Conservation (phyloP, 148 eudicot species). For the Spergularia marina region DNA sequence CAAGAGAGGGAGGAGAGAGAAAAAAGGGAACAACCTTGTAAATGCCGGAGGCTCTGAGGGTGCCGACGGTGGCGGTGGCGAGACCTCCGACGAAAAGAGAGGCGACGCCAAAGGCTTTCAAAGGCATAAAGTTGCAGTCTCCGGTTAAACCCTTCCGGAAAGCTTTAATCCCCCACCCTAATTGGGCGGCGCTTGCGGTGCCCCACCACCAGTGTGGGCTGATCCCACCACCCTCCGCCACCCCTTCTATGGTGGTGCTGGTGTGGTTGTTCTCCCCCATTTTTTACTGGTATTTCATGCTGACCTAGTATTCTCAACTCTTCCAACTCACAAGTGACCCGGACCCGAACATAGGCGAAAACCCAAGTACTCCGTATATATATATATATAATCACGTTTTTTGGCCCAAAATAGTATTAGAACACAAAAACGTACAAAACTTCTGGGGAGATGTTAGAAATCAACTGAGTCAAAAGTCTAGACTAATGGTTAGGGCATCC, state of each 20-base stretch:
- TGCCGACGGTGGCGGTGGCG: slow-evolving; percentile 13
- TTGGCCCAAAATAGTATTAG: no score
- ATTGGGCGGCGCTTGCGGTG: slow-evolving; percentile 16
- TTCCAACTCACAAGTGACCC: no score
- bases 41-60: slow-evolving; percentile 16
- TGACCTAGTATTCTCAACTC: no score
- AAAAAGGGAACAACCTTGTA: slow-evolving; percentile 1
- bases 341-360: no score
- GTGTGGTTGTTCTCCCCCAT: no score
- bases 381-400: no score
- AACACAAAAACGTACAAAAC: no score
- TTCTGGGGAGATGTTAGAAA: no score
- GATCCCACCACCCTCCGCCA: background rate
- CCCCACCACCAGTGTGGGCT: slow-evolving; percentile 11
- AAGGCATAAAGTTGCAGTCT: slow-evolving; percentile 20
- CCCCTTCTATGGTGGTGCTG: background rate
- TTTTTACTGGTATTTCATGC: no score
- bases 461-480: no score
- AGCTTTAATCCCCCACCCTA: slow-evolving; percentile 16
- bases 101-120: slow-evolving; percentile 20
- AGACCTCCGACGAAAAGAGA: slow-evolving; percentile 24
- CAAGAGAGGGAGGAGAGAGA: background rate
- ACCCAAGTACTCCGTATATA: no score
- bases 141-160: slow-evolving; percentile 7
- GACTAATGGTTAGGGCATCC: no score